Base-by-base conservation (phyloP, 257 asterid species). In the Plantago major region DNA sequence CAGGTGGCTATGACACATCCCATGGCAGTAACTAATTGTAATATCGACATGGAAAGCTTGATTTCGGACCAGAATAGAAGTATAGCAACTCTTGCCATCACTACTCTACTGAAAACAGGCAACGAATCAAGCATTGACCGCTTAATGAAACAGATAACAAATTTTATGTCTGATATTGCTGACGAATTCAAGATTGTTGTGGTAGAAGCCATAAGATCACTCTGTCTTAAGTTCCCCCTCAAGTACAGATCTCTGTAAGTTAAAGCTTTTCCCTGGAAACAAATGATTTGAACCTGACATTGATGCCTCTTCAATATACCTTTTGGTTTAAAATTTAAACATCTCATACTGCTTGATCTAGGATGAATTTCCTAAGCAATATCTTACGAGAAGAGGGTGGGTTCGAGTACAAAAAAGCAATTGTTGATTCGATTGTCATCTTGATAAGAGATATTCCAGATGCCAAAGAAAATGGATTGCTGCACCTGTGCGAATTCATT, bases 1-100 rank as follows among this genome's bases (percentile, higher is more conserved):
- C 91, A 90, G 97, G 97, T 90, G 65, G 93, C 97, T 49, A 85
- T 90, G 97, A 83, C 93, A 61, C 96, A 85, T 80, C 96, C 97
- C 44, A 74, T 76, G 86, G 95, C 93, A 77, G 97, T 90, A 67
- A 81, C 96, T n/a, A 85, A 83, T 72, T 90, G 97, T 72, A 90
- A 90, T 58, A 85, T 90, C 51, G 97, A 90, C 76, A 90, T 90
- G 96, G 97, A 90, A 76, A 87, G 95, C 78, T 76, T 90, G 94
- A 87, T 90, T 73, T 83, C 96, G 43, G 97, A 90, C 69, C 96
- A 85, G 77, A 90, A 90, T 63, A 81, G 96, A 80, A 88, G 96
- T 75, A 88, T 88, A 68, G 96, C 96, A 43, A 88, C 96, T 67
- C 92, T 88, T 65, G 96, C 96, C 63, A 90, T 90, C 63, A 90